Conservation (phyloP, 2,329 filamentous ascomycete species). For the Epichloe coenophiala region DNA sequence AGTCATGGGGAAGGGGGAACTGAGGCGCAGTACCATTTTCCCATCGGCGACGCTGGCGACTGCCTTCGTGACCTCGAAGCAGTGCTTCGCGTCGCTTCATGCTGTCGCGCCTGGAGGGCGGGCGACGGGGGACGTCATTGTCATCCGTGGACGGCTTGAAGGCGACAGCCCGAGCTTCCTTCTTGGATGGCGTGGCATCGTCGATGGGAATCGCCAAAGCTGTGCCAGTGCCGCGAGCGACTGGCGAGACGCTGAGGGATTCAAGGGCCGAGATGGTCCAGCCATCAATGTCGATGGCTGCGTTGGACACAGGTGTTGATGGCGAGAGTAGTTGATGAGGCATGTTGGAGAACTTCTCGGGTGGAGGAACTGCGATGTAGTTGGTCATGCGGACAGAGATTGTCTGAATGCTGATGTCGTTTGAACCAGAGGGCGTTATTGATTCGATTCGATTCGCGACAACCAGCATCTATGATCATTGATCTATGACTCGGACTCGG, state of each 20-base stretch:
- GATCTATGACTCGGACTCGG: background rate
- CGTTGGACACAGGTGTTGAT: slow-evolving; percentile 13
- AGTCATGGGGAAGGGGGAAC: too few relatives aligned
- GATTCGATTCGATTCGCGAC: too few relatives aligned
- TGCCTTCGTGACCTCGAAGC: slow-evolving; percentile 83
- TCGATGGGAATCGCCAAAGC: slow-evolving; percentile 68
- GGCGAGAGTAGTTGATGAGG: slow-evolving; percentile 10
- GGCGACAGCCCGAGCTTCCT: slow-evolving; percentile 9
- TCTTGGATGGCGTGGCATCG: slow-evolving; percentile 20
- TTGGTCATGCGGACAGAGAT: slow-evolving; percentile 30
- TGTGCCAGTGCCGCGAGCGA: slow-evolving; percentile 45
- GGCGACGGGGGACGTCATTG: slow-evolving; percentile 30
- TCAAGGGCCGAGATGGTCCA: slow-evolving; percentile 50
- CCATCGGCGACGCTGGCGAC: slow-evolving; percentile 74
- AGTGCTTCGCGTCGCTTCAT: slow-evolving; percentile 55
- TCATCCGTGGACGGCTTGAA: slow-evolving; percentile 11
- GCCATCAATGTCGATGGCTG: slow-evolving; percentile 45
- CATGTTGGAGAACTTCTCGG: slow-evolving; percentile 18
- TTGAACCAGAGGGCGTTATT: too few relatives aligned
- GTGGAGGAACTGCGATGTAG: slow-evolving; percentile 37
- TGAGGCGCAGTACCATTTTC: slow-evolving; percentile 58
- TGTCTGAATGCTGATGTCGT: background rate
- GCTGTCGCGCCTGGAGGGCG: slow-evolving; percentile 38
- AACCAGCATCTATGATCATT: background rate
- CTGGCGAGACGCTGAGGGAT: slow-evolving; percentile 39